Percentiles rank a stretch among this genome's conserved stretches.
Conservation (phyloP, 2,329 filamentous ascomycete genomes). For the Didymella glomerata region DNA sequence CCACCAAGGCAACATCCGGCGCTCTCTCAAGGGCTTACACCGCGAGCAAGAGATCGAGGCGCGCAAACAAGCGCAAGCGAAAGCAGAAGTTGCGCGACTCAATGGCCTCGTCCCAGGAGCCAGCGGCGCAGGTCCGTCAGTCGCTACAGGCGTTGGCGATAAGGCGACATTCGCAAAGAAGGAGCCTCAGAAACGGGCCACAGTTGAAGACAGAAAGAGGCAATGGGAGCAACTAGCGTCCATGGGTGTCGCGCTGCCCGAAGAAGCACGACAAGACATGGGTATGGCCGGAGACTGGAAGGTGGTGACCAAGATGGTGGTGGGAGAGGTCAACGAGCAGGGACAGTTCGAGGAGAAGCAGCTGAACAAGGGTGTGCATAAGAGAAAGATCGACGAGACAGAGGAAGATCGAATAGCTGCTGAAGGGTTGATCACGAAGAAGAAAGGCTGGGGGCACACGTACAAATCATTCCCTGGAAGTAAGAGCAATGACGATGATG, state of each 20-base stretch:
- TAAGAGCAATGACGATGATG: slow-evolving; percentile 63
- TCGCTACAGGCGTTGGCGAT: slow-evolving; percentile 41
- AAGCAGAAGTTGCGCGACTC: slow-evolving; percentile 83
- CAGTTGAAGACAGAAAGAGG: slow-evolving; percentile 74
- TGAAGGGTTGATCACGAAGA: slow-evolving; percentile 56
- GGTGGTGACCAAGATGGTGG: slow-evolving; percentile 63
- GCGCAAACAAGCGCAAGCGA: slow-evolving; percentile 82
- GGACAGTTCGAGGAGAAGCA: slow-evolving; percentile 55
- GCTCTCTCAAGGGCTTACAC: slow-evolving; percentile 88
- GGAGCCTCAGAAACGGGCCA: slow-evolving; percentile 55
- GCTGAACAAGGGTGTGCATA: slow-evolving; percentile 66
- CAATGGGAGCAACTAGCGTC: slow-evolving; percentile 89
- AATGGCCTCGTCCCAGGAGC: slow-evolving; percentile 74
- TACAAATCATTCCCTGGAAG: slow-evolving; percentile 57
- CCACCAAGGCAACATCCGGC: slow-evolving; percentile 86
- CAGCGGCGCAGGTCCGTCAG: slow-evolving; percentile 41
- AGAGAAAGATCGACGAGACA: slow-evolving; percentile 68
- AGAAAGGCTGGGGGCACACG: slow-evolving; percentile 57
- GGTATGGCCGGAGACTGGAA: slow-evolving; percentile 92
- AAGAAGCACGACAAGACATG: slow-evolving; percentile 79
- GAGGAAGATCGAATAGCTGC: slow-evolving; percentile 68
- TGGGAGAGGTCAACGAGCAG: slow-evolving; percentile 54
- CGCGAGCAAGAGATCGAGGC: slow-evolving; percentile 81
- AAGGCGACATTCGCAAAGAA: slow-evolving; percentile 43
- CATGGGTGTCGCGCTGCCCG: slow-evolving; percentile 85